Evolutionary conservation across 371 early-diverging fungal species (phyloP).

Genomic region (Choanephora cucurbitarum): DNA sequence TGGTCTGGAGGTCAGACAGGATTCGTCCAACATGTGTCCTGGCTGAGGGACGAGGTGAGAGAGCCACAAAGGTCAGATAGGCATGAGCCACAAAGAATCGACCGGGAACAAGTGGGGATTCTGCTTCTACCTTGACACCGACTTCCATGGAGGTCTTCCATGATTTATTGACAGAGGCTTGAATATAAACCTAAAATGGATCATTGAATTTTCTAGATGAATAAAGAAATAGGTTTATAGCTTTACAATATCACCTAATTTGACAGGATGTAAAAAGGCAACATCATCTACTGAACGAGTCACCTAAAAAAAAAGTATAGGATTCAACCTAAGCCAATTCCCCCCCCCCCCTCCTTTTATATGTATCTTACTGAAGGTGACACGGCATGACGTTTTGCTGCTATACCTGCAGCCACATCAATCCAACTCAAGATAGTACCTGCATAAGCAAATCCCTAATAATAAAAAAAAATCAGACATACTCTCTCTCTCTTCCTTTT

Average conservation of each 20-base stretch:
- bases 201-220: not conserved
- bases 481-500: too few relatives aligned
- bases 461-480: not conserved
- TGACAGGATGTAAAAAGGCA: slow-evolving; percentile 70
- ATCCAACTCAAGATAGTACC: slow-evolving; percentile 73
- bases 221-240: not conserved
- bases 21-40: slow-evolving; percentile 39
- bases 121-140: slow-evolving; percentile 68
- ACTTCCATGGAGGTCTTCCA: slow-evolving; percentile 82
- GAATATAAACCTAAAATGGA: slow-evolving; percentile 51
- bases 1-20: slow-evolving; percentile 37
- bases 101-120: slow-evolving; percentile 62
- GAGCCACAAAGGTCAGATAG: slow-evolving; percentile 76
- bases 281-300: slow-evolving; percentile 69
- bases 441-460: slow-evolving; percentile 56
- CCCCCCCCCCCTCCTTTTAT: not conserved
- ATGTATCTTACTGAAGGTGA: slow-evolving; percentile 56
- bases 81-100: slow-evolving; percentile 70
- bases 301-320: too few relatives aligned
- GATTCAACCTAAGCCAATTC: not conserved
- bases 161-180: slow-evolving; percentile 68
- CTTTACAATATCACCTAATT: slow-evolving; percentile 64
- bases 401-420: slow-evolving; percentile 73
- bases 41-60: slow-evolving; percentile 44
- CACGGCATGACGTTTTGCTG: slow-evolving; percentile 68